Evolutionary conservation across 1,284 basidiomycete genomes (phyloP).

Genomic region (Exobasidium rhododendri): DNA sequence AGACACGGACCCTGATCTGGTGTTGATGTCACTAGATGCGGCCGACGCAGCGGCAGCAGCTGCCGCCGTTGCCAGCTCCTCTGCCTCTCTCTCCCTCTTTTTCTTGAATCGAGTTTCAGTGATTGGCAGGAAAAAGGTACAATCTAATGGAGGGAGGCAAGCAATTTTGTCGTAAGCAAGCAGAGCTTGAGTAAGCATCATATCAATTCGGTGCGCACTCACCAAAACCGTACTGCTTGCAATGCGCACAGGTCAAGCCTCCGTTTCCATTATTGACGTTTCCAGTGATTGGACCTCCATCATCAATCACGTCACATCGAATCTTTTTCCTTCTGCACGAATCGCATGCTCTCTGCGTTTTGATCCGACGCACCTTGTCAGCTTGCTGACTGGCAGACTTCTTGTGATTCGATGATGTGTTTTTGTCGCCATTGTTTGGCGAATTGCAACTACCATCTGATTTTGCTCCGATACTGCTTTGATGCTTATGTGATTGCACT

Average conservation of each 20-base stretch:
- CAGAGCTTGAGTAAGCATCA: not conserved
- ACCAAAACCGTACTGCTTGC: constrained; percentile 39
- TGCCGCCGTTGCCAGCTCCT: constrained; percentile 62
- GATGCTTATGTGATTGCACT: not conserved
- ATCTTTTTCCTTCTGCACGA: constrained; percentile 92
- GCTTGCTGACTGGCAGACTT: not conserved
- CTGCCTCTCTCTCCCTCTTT: constrained; percentile 65
- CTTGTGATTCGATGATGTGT: not conserved
- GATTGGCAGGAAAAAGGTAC: constrained; percentile 84
- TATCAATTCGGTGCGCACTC: not conserved
- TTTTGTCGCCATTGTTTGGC: not conserved
- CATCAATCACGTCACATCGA: constrained; percentile 58
- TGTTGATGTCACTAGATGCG: not conserved
- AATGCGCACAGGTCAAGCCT: constrained; percentile 39
- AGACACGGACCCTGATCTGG: not conserved
- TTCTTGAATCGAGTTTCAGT: constrained; percentile 98
- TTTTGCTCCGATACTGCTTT: not conserved
- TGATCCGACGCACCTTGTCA: constrained; percentile 86
- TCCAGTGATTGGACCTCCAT: constrained; percentile 42
- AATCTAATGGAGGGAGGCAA: constrained; percentile 17
- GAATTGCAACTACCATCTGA: not conserved
- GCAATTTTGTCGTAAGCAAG: not conserved
- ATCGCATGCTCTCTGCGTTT: constrained; percentile 85
- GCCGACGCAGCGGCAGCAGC: constrained; percentile 27
- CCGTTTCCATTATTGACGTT: constrained; percentile 40